Evolutionary conservation across 345 rosid genomes (phyloP).

Genomic region (Ailanthus altissimus): DNA sequence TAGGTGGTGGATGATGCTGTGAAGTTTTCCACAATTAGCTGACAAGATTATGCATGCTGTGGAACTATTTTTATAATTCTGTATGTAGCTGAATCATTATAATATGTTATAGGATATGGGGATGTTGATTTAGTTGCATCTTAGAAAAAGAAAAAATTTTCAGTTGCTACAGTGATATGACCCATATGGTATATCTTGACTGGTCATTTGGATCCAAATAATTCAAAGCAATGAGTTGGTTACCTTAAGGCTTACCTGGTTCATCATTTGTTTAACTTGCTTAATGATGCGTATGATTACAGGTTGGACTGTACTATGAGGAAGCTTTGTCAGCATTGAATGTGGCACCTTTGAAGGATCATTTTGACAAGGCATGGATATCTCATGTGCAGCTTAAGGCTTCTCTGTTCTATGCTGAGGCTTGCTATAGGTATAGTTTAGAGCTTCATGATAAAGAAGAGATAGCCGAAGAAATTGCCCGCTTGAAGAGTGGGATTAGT

Average conservation of each 20-base stretch:
- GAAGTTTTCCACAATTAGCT: neutral
- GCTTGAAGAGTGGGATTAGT: constrained; percentile 70
- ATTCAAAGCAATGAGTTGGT: too few relatives aligned
- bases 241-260: neutral
- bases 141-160: too few relatives aligned
- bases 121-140: neutral
- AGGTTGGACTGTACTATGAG: constrained; percentile 93
- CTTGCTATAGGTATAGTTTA: constrained; percentile 77
- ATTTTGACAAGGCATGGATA: constrained; percentile 92
- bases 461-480: constrained; percentile 89
- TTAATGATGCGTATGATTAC: constrained; percentile 22
- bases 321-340: constrained; percentile 80
- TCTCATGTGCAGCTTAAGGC: constrained; percentile 93
- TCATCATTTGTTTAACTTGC: constrained; percentile 2
- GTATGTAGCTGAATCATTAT: neutral
- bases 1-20: neutral
- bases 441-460: constrained; percentile 98
- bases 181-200: too few relatives aligned
- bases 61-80: neutral
- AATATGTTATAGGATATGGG: neutral
- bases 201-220: too few relatives aligned
- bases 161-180: too few relatives aligned
- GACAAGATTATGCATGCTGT: neutral
- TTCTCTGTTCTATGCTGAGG: constrained; percentile 77
- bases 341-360: constrained; percentile 81